phyloP scores from a whole-genome alignment of 2,329 filamentous ascomycete species.

The Scytalidium lignicola region DNA sequence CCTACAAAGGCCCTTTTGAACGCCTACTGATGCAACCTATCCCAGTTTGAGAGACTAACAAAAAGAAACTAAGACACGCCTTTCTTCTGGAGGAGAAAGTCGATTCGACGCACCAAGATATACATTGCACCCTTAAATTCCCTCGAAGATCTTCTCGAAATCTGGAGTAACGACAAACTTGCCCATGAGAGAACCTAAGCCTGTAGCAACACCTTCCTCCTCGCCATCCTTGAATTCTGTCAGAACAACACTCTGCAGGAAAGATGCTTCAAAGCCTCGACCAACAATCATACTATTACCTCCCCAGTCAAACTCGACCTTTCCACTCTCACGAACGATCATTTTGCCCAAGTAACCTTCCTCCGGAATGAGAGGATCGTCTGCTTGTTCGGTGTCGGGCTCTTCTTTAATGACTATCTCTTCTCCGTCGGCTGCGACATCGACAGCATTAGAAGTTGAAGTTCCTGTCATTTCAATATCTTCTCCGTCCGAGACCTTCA shows the following conservation, averaged over 20 bases:
- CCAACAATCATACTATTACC: slow-evolving; percentile 49
- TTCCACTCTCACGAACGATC: slow-evolving; percentile 56
- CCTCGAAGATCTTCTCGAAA: slow-evolving; percentile 46
- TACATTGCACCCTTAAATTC: slow-evolving; percentile 42
- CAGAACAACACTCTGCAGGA: slow-evolving; percentile 54
- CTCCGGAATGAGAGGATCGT: slow-evolving; percentile 28
- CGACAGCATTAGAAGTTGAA: slow-evolving; percentile 31
- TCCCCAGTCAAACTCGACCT: slow-evolving; percentile 59
- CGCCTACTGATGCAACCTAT: neutral
- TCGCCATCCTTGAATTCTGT: slow-evolving; percentile 42
- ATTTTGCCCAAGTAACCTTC: slow-evolving; percentile 58
- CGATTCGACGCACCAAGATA: neutral
- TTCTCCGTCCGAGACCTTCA: neutral
- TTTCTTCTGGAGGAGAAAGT: neutral
- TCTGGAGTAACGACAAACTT: slow-evolving; percentile 56
- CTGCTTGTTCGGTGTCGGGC: slow-evolving; percentile 27
- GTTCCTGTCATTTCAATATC: slow-evolving; percentile 13
- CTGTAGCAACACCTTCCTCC: slow-evolving; percentile 46
- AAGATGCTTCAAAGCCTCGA: slow-evolving; percentile 47
- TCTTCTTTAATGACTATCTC: slow-evolving; percentile 12
- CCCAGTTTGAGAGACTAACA: neutral
- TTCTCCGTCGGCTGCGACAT: slow-evolving; percentile 35
- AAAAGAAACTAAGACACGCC: neutral
- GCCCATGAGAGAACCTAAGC: slow-evolving; percentile 60
- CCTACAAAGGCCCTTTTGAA: neutral